Evolutionary conservation across 805 yeast genomes (phyloP), one percentile per base, ranked within the genome.

Genomic region (Starmerella ratchasimensis): DNA sequence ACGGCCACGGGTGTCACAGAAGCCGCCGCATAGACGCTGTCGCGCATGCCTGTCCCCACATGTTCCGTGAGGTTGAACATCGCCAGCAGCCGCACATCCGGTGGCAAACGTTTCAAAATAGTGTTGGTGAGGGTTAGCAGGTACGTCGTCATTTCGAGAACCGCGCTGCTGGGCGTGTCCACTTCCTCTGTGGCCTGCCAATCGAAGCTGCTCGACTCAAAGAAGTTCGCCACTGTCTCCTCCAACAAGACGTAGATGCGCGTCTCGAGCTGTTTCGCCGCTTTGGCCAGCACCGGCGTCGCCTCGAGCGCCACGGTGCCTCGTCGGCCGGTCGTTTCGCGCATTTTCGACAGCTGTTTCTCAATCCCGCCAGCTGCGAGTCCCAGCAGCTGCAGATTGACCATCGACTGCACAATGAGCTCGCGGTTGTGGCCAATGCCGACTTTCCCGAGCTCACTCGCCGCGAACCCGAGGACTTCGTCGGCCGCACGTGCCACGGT

Each of bases 61-160:
- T 80, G 75, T 60, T 86, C 97, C 55, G 81, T 82, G 20, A 88
- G 83, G 53, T 93, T 71, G 47, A 83, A 75, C 43, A 86, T 69
- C n/a, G 93, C 71, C 42, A 84, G 61, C 3, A 88, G 75, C 48
- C 80, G 72, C 40, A 88, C 75, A 4, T 80, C 70, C 31, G 68
- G 68, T 0, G 97, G 96, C 33, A 90, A 64, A 42, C 79, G 80
- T 9, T 79, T 76, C 49, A 90, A 72, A 13, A 93, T 83, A 1
- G 93, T 76, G 36, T 77, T 73, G 54, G 88, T 83, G 68, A 86
- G 71, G 58, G 82, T 81, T 46, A 80, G 80, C 53, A 88, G 65
- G 57, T 77, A 90, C 40, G 77, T 72, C 14, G 93, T 86, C 65
- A 86, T 73, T 58, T 88, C 97, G 34, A 73, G 71, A 39, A 88